Conservation (phyloP, 164 flowering plant genomes). For the Piper longum region DNA sequence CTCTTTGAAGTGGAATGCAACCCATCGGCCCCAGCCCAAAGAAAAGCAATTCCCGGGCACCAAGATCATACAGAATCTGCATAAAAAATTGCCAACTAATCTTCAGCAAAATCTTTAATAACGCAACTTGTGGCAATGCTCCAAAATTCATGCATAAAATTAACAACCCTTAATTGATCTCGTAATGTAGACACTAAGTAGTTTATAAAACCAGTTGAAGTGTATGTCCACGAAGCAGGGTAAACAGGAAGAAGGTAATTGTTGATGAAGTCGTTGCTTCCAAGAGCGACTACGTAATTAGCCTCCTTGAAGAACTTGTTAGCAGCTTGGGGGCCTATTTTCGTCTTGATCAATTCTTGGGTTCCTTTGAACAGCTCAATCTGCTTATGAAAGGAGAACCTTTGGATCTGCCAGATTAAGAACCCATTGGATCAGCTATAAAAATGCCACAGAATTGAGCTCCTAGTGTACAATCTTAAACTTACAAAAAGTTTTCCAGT, state of each 20-base stretch:
- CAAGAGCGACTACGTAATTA: slow-evolving; percentile 68
- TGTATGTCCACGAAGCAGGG: slow-evolving; percentile 64
- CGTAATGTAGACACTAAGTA: slow-evolving; percentile 51
- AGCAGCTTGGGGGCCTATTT: slow-evolving; percentile 46
- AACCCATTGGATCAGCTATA: not conserved
- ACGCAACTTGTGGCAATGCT: too few relatives aligned
- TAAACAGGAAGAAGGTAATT: slow-evolving; percentile 74
- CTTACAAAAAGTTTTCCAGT: slow-evolving; percentile 42
- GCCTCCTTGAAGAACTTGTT: slow-evolving; percentile 56
- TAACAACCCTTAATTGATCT: slow-evolving; percentile 44
- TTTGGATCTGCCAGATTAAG: slow-evolving; percentile 45
- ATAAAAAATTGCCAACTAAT: not conserved
- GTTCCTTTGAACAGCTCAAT: slow-evolving; percentile 79
- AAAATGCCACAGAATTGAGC: not conserved
- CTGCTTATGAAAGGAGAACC: slow-evolving; percentile 59
- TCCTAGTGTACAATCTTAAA: not conserved
- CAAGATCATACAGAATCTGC: slow-evolving; percentile 50
- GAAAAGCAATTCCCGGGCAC: slow-evolving; percentile 62
- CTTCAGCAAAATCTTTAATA: too few relatives aligned
- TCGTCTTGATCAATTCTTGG: slow-evolving; percentile 36
- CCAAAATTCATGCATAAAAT: too few relatives aligned
- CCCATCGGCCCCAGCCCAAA: slow-evolving; percentile 98
- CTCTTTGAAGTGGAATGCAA: slow-evolving; percentile 88
- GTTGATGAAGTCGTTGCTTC: slow-evolving; percentile 98
- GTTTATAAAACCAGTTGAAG: slow-evolving; percentile 36